Evolutionary conservation across 306 rosid genomes (phyloP), one percentile per base, ranked within the genome.

Genomic region (Begonia peltatifolia): DNA sequence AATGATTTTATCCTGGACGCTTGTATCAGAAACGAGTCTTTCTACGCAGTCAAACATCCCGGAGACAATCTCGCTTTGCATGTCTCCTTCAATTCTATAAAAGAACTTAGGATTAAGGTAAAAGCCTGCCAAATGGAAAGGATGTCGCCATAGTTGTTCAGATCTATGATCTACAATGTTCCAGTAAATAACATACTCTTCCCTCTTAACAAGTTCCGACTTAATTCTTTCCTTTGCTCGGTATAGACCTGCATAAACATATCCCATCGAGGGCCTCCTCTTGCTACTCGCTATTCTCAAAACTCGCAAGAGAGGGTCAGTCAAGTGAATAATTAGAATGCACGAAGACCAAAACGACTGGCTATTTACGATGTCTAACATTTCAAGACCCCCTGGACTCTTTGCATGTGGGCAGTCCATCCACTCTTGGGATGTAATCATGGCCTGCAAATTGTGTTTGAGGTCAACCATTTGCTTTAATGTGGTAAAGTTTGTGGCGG

Each of bases 401-500:
- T 89, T 88, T 20, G 95, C 76, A 64, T 75, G 80, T 46, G 81
- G 77, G 63, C 81, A 63, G 47, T 82, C 93, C 84, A 74, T 69
- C 97, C 90, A 84, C 67, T 89, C 97, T 61, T 79, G 95, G 46
- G 95, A 84, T 72, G 87, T 78, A 54, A 84, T 83, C 89, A 84
- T 68, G 61, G 77, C 78, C 76, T 89, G 97, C 53, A 84, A 69
- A 65, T 73, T 79, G 64, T 76, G 87, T 72, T 76, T 89, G 51
- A 82, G 81, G 52, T 82, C 87, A 56, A 84, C 87, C 76, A 89
- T 76, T 60, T 84, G 80, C 64, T 79, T 84, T 74, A 89, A 60
- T 12, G 87, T 69, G 42, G 83, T 51, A 43, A 89, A 89, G 75
- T 74, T 72, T 52, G 97, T 68, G 20, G 83, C 78, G 46, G 60